Evolutionary conservation across 352 stramenopile genomes (phyloP), one percentile per base, ranked within the genome.

Genomic region (Phytophthora agathidicida): DNA sequence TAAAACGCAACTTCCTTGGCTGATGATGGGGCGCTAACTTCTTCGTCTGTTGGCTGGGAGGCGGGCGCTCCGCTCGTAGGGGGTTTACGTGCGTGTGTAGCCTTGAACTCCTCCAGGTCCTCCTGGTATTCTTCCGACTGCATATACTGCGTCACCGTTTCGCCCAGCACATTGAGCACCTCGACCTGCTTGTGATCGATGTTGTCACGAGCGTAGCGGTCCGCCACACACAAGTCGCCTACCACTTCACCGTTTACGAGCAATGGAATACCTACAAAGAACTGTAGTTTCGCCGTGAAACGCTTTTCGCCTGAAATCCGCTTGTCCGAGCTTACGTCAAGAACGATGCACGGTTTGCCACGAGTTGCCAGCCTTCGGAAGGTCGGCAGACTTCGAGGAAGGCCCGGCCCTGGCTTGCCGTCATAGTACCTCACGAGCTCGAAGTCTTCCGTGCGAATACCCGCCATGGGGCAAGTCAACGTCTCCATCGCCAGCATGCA

Each of bases 131-230:
- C 83, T 13, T 78, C 71, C 28, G 83, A 93, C 39, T 86, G 83
- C 87, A 96, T 96, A 77, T 96, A 96, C 65, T 92, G 80, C 26
- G 87, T 94, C 44, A 88, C 85, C 1, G 87, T 94, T 71, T 93
- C 84, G 22, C 83, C 87, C n/a, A 96, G 71, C 16, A 96, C 85
- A 42, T 88, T 91, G 23, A 96, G 71, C 28, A 96, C 86, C 31
- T 96, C 87, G 20, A 96, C 80, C 16, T 91, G 74, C 46, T 92
- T 88, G 50, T 92, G 83, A 43, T 96, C 84, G 45, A 96, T 93
- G 28, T 73, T 73, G 27, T 93, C 83, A 52, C 87, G 85, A 2
- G 87, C 77, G 26, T 89, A 86, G 4, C 77, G 73, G 60, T 96
- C 87, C 2, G 85, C 87, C 20, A 96, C 87, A 44, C 87, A 96